Conservation (phyloP, 2,329 filamentous ascomycete species). For the Cladosporium halotolerans region DNA sequence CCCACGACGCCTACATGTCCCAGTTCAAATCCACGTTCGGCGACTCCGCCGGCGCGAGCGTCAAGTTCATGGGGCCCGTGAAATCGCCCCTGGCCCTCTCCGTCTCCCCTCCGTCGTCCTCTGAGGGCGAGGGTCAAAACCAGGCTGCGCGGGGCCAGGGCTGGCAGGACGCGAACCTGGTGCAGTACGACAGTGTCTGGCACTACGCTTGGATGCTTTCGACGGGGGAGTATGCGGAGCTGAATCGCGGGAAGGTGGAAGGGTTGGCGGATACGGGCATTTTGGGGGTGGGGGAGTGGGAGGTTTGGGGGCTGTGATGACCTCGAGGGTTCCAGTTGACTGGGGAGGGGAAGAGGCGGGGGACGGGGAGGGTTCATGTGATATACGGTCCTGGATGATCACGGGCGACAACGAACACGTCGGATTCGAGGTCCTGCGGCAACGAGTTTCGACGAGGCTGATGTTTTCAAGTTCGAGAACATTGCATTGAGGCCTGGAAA, state of each 20-base stretch:
- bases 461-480: too few relatives aligned
- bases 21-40: conserved; percentile 17
- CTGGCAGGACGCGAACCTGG: conserved; percentile 16
- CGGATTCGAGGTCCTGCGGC: too few relatives aligned
- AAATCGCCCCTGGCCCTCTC: background rate
- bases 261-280: conserved; percentile 19
- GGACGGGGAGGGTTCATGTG: too few relatives aligned
- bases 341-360: too few relatives aligned
- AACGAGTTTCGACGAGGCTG: too few relatives aligned
- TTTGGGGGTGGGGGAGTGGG: conserved; percentile 15
- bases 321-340: too few relatives aligned
- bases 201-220: conserved; percentile 19
- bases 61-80: conserved; percentile 17
- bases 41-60: conserved; percentile 12
- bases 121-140: background rate
- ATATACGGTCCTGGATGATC: too few relatives aligned
- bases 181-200: conserved; percentile 18
- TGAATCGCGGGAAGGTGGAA: conserved; percentile 16
- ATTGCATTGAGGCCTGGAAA: too few relatives aligned
- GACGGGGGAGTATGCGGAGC: conserved; percentile 13
- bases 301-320: background rate
- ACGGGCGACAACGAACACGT: too few relatives aligned
- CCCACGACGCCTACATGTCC: conserved; percentile 17
- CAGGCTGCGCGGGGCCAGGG: background rate
- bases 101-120: background rate